phyloP scores from a whole-genome alignment of 2,329 filamentous ascomycete species.

The Capronia americana region DNA sequence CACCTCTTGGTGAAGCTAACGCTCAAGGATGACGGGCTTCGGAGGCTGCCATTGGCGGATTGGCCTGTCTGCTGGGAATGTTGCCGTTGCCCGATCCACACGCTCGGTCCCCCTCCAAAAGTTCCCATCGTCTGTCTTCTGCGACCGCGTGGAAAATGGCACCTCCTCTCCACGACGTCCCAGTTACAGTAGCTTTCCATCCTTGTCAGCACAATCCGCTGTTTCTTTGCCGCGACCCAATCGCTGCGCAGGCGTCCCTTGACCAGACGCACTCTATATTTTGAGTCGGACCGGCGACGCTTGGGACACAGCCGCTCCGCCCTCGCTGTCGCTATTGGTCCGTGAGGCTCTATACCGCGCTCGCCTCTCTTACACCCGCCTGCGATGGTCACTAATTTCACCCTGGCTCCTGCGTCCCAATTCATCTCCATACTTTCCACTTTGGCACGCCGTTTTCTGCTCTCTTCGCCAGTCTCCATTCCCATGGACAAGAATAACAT shows the following conservation, averaged over 20 bases:
- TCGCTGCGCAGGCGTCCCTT: conserved; percentile 27
- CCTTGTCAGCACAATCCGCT: conserved; percentile 21
- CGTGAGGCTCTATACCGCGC: conserved; percentile 27
- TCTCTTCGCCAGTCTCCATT: conserved; percentile 21
- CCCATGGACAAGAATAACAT: conserved; percentile 35
- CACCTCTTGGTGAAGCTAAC: conserved; percentile 14
- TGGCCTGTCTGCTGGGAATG: conserved; percentile 19
- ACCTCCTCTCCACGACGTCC: conserved; percentile 2
- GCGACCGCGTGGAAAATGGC: conserved; percentile 26
- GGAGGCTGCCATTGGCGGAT: conserved; percentile 20
- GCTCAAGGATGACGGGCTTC: conserved; percentile 19
- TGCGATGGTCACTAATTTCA: conserved; percentile 34
- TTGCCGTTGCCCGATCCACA: conserved; percentile 29
- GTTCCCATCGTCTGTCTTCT: conserved; percentile 4
- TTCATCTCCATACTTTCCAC: conserved; percentile 23
- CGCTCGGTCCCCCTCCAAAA: conserved; percentile 22
- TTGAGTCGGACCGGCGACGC: conserved; percentile 27
- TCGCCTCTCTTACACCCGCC: conserved; percentile 19
- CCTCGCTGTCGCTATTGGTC: conserved; percentile 20
- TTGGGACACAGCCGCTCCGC: conserved; percentile 35
- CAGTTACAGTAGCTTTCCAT: conserved; percentile 11
- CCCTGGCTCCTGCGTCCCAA: conserved; percentile 36
- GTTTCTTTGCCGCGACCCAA: conserved; percentile 19
- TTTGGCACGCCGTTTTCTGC: conserved; percentile 12
- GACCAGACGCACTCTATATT: conserved; percentile 33